Conservation (phyloP, 345 rosid species). For the Mangifera indica region DNA sequence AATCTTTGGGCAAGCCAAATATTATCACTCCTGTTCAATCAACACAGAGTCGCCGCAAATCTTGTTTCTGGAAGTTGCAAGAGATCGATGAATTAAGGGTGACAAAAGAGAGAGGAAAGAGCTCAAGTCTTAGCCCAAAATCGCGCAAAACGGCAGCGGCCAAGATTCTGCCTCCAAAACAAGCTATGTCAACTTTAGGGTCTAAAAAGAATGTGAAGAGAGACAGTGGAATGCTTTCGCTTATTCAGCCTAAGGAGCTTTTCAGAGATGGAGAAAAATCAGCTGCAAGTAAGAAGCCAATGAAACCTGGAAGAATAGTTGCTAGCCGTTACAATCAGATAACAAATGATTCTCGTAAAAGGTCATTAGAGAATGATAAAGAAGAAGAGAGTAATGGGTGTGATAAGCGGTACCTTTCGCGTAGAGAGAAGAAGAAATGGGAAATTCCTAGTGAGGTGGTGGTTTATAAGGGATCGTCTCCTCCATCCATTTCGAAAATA, state of each 20-base stretch:
- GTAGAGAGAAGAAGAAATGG: conserved; percentile 86
- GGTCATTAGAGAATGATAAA: conserved; percentile 65
- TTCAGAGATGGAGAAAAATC: conserved; percentile 82
- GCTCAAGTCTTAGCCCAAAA: conserved; percentile 75
- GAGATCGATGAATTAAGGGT: conserved; percentile 70
- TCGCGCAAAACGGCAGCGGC: conserved; percentile 50
- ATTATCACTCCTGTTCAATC: conserved; percentile 63
- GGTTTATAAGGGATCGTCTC: conserved; percentile 39
- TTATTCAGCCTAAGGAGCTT: conserved; percentile 75
- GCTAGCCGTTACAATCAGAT: conserved; percentile 72
- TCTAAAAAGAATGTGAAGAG: conserved; percentile 63
- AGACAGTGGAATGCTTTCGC: conserved; percentile 51
- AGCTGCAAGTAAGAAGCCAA: conserved; percentile 44
- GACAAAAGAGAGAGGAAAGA: conserved; percentile 64
- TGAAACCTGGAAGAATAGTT: conserved; percentile 69
- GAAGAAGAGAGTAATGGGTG: conserved; percentile 45
- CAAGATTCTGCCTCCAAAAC: conserved; percentile 48
- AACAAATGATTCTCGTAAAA: conserved; percentile 49
- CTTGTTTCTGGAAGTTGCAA: conserved; percentile 85
- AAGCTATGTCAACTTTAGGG: conserved; percentile 66
- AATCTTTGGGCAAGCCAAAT: conserved; percentile 37
- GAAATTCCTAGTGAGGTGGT: conserved; percentile 70
- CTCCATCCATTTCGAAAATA: conserved; percentile 23
- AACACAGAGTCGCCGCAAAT: conserved; percentile 68
- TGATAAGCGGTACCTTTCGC: conserved; percentile 66